Evolutionary conservation across 257 asterid genomes (phyloP).

Genomic region (Oldenlandia corymbosa): DNA sequence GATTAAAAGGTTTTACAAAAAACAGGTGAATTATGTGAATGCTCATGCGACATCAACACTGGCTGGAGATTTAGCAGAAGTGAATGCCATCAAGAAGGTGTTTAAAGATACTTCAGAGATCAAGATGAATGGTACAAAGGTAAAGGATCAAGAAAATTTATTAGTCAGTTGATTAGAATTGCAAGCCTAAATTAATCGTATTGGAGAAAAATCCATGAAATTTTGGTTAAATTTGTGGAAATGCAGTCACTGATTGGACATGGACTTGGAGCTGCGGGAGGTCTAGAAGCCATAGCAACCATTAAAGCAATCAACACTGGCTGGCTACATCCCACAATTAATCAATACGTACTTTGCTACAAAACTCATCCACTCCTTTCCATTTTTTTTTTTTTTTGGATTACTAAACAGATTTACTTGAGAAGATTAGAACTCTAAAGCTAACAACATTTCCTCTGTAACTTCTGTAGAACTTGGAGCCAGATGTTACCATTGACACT

Average conservation of each 20-base stretch:
- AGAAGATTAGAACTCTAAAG: no score
- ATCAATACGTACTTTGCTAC: conserved; percentile 50
- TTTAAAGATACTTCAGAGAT: conserved; percentile 60
- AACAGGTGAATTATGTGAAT: conserved; percentile 65
- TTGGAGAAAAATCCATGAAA: no score
- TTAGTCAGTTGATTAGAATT: no score
- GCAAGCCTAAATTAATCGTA: no score
- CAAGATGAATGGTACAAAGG: conserved; percentile 72
- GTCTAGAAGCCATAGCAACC: conserved; percentile 87
- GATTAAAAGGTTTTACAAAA: no score
- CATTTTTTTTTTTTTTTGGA: background rate
- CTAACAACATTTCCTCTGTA: background rate
- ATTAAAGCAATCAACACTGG: conserved; percentile 80
- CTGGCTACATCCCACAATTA: conserved; percentile 91
- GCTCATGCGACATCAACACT: conserved; percentile 77
- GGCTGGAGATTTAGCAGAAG: conserved; percentile 79
- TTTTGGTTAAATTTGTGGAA: background rate
- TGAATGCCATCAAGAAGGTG: conserved; percentile 59
- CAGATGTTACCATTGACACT: conserved; percentile 30
- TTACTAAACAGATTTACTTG: background rate
- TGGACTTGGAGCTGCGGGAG: conserved; percentile 90
- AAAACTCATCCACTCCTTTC: background rate
- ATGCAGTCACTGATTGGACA: conserved; percentile 89
- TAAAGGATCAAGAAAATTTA: no score
- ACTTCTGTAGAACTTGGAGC: conserved; percentile 22